These are phyloP conservation scores for Chamaenerion angustifolium DNA, from an alignment of 345 rosid species.

Conservation along the genomic window DNA sequence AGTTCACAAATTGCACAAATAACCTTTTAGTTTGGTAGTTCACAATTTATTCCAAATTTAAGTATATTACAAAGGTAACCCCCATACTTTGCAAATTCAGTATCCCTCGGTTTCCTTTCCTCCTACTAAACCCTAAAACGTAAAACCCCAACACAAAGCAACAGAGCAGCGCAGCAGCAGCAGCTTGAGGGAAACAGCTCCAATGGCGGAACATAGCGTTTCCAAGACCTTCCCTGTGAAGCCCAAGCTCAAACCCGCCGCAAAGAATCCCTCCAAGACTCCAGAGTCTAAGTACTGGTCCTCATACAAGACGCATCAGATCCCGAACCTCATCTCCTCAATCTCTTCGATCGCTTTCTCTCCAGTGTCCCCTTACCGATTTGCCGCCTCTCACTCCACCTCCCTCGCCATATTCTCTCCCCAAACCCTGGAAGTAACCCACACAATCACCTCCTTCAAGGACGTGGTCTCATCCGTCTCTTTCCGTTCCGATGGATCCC, in stretches of 20 bases:
- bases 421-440: constrained; percentile 23
- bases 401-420: constrained; percentile 53
- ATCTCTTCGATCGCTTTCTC: constrained; percentile 60
- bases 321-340: constrained; percentile 41
- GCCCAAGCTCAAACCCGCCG: constrained; percentile 53
- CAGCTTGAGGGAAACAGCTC: background rate
- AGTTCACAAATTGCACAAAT: too few relatives aligned
- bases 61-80: background rate
- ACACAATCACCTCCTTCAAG: constrained; percentile 43
- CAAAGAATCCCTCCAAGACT: constrained; percentile 41
- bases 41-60: too few relatives aligned
- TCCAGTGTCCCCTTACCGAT: constrained; percentile 32
- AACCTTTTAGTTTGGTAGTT: too few relatives aligned
- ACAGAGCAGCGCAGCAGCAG: background rate
- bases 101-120: background rate
- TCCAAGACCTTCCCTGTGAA: constrained; percentile 45
- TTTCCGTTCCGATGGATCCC: constrained; percentile 77
- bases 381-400: constrained; percentile 69
- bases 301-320: constrained; percentile 57
- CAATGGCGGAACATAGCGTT: constrained; percentile 8
- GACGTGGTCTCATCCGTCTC: constrained; percentile 74
- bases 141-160: background rate
- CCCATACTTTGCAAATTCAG: background rate
- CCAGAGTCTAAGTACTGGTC: constrained; percentile 82
- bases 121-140: background rate